Conservation (phyloP, 257 asterid genomes). For the Ilex aquifolium region DNA sequence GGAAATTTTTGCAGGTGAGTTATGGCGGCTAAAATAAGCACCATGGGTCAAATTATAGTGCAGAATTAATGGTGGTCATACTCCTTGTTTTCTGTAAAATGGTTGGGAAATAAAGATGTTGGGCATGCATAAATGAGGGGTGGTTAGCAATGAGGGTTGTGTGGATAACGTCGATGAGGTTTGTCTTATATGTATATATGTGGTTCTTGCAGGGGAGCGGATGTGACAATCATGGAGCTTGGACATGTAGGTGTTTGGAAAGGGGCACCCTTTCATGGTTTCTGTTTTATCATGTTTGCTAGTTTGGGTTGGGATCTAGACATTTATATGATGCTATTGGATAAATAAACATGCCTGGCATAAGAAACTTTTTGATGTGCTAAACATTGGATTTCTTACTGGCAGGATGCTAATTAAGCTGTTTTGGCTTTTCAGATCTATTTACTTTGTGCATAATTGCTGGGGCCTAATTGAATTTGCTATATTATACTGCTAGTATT, state of each 20-base stretch:
- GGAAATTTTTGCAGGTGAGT: slow-evolving; percentile 91
- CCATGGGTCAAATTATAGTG: slow-evolving; percentile 13
- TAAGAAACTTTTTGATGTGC: slow-evolving; percentile 10
- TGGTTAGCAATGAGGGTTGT: slow-evolving; percentile 53
- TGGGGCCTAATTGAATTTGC: no score
- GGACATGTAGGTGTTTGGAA: slow-evolving; percentile 96
- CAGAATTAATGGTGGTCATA: background rate
- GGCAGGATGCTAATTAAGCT: slow-evolving; percentile 13
- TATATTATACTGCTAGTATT: no score
- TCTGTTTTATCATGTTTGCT: slow-evolving; percentile 32
- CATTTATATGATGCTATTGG: slow-evolving; percentile 1
- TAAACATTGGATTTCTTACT: slow-evolving; percentile 10
- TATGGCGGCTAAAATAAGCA: no score
- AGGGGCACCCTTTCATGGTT: slow-evolving; percentile 70
- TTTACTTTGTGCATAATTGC: no score
- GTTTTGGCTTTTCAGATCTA: slow-evolving; percentile 17
- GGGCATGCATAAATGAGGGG: slow-evolving; percentile 33
- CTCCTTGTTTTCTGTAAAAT: slow-evolving; percentile 12
- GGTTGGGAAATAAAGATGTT: slow-evolving; percentile 14
- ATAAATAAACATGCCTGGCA: slow-evolving; percentile 5
- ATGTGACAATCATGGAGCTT: slow-evolving; percentile 87
- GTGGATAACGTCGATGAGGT: slow-evolving; percentile 61
- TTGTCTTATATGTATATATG: slow-evolving; percentile 86
- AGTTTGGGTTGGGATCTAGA: slow-evolving; percentile 47
- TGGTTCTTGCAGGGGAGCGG: slow-evolving; percentile 99